A percentile compares a stretch with the other conserved stretches of the same genome.
phyloP scores from a whole-genome alignment of 495 filamentous ascomycete species.

The Aspergillus nidulans region DNA sequence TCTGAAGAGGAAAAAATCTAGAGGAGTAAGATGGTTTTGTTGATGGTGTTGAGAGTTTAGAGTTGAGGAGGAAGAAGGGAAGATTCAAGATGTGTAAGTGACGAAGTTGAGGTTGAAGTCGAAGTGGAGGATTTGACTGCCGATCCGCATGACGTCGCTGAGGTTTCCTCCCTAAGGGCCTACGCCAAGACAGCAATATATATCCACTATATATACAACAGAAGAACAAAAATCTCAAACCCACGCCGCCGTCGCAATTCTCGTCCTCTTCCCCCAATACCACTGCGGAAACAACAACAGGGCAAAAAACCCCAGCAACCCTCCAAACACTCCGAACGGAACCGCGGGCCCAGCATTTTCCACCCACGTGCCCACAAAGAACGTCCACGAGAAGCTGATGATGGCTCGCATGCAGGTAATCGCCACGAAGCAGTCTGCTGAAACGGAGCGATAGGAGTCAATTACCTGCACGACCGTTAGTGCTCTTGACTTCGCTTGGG shows the following conservation, averaged over 20 bases:
- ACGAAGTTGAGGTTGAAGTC: too few species aligned
- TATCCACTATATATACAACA: too few species aligned
- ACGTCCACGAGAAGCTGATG: conserved; percentile 19
- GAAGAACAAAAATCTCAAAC: neutral
- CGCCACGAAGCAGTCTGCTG: conserved; percentile 17
- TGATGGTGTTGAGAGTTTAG: too few species aligned
- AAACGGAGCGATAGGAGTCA: conserved; percentile 10
- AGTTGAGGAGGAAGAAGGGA: too few species aligned
- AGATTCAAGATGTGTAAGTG: too few species aligned
- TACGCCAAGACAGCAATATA: too few species aligned
- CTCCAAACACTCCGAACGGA: conserved; percentile 19
- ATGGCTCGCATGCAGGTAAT: conserved; percentile 20
- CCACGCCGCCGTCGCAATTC: conserved; percentile 20
- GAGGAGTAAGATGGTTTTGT: too few species aligned
- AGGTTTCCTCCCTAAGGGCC: too few species aligned
- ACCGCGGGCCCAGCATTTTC: conserved; percentile 12
- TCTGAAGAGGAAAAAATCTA: too few species aligned
- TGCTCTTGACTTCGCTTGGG: too few species aligned
- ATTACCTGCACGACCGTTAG: conserved; percentile 11
- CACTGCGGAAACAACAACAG: conserved; percentile 12
- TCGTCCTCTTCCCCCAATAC: conserved; percentile 17
- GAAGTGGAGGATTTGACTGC: too few species aligned
- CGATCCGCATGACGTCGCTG: too few species aligned
- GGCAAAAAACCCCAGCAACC: conserved; percentile 14
- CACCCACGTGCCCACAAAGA: conserved; percentile 18